These are phyloP conservation scores for Sugiyamaella smithiae DNA, from an alignment of 805 yeast genomes.

Conservation along the genomic window DNA sequence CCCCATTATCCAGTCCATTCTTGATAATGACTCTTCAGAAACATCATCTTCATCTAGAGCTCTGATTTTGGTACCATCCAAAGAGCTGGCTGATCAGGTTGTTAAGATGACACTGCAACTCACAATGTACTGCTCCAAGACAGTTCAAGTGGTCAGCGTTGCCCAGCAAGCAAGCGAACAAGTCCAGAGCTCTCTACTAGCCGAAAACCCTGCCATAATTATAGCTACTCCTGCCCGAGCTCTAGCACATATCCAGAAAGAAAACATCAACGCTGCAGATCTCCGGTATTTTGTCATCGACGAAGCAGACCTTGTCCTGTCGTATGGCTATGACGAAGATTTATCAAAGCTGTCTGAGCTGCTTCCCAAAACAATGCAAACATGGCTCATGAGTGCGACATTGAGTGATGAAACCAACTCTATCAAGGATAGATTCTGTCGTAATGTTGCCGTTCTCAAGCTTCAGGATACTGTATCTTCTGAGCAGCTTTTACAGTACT, in stretches of 20 bases:
- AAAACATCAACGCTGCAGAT: conserved; percentile 49
- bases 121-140: conserved; percentile 65
- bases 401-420: conserved; percentile 79
- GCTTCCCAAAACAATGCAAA: conserved; percentile 71
- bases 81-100: conserved; percentile 89
- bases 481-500: conserved; percentile 74
- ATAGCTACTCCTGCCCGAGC: conserved; percentile 86
- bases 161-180: conserved; percentile 63
- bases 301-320: conserved; percentile 87
- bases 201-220: conserved; percentile 74
- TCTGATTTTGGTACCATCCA: conserved; percentile 85
- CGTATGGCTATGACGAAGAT: conserved; percentile 91
- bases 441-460: conserved; percentile 74
- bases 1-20: conserved; percentile 78
- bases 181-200: conserved; percentile 66
- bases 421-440: conserved; percentile 74
- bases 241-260: conserved; percentile 44
- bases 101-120: conserved; percentile 64
- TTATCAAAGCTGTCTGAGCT: conserved; percentile 58
- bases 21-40: conserved; percentile 38
- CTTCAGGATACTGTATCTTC: conserved; percentile 66
- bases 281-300: conserved; percentile 80
- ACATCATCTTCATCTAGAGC: conserved; percentile 37
- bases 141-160: conserved; percentile 62
- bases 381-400: conserved; percentile 96